Conservation (phyloP, 202 grass and related monocot species). For the Dendrocalamus latiflorus region DNA sequence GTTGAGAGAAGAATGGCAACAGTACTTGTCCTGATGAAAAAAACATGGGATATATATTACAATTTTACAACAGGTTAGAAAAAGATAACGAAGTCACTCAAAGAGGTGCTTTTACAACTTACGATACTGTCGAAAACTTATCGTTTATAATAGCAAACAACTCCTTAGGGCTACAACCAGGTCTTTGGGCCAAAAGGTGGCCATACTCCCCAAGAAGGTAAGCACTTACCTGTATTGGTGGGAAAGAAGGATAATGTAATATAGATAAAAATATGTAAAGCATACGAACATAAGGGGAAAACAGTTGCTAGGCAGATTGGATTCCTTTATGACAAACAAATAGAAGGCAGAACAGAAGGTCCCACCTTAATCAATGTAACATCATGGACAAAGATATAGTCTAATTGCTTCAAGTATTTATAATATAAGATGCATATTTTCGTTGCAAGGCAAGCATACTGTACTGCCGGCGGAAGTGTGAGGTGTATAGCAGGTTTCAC, state of each 20-base stretch:
- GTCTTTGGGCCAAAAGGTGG: conserved; percentile 87
- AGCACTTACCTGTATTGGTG: conserved; percentile 69
- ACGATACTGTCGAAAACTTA: conserved; percentile 90
- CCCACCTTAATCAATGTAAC: conserved; percentile 2
- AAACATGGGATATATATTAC: neutral
- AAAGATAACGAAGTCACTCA: conserved; percentile 6
- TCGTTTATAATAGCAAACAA: conserved; percentile 91
- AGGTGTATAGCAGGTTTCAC: too few relatives aligned
- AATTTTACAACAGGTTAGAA: neutral
- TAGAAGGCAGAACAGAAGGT: conserved; percentile 19
- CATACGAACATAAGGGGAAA: too few relatives aligned
- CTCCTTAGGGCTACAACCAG: conserved; percentile 95
- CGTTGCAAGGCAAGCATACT: conserved; percentile 2
- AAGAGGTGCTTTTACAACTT: conserved; percentile 45
- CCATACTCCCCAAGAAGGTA: conserved; percentile 99
- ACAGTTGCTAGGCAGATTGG: conserved; percentile 12
- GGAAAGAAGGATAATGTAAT: conserved; percentile 11
- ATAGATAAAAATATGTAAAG: too few relatives aligned
- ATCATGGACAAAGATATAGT: conserved; percentile 3
- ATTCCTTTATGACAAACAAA: conserved; percentile 10
- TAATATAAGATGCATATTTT: neutral
- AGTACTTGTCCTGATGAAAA: conserved; percentile 73
- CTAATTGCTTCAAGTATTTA: neutral
- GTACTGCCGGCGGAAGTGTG: neutral
- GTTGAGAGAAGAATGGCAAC: conserved; percentile 95